These are phyloP conservation scores for Sutorius eximius DNA, from an alignment of 1,284 basidiomycete species.

Conservation along the genomic window DNA sequence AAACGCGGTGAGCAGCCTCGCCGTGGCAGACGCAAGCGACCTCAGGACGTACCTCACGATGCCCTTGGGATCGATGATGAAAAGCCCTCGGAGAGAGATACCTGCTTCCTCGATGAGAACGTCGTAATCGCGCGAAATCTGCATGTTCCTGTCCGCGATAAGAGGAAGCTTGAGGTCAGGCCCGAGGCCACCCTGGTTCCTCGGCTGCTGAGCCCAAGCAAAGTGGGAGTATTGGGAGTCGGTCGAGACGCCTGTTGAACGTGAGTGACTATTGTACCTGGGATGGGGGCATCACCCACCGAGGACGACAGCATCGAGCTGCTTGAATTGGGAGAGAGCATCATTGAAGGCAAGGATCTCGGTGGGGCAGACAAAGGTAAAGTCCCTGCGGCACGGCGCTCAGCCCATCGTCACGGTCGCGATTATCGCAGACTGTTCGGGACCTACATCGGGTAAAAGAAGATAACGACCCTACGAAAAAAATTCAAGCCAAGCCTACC, in stretches of 20 bases:
- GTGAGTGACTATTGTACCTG: background rate
- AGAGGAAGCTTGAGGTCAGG: slow-evolving; percentile 82
- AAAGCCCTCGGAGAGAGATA: slow-evolving; percentile 81
- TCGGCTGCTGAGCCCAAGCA: slow-evolving; percentile 79
- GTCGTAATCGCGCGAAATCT: slow-evolving; percentile 75
- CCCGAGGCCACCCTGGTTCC: slow-evolving; percentile 84
- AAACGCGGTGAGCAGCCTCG: background rate
- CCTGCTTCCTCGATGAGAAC: slow-evolving; percentile 86
- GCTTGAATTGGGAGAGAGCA: slow-evolving; percentile 71
- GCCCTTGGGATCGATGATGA: slow-evolving; percentile 89
- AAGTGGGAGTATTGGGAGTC: slow-evolving; percentile 89
- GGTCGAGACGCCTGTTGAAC: slow-evolving; percentile 64
- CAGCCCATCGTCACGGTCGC: background rate
- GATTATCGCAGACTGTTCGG: slow-evolving; percentile 13
- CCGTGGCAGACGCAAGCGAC: background rate
- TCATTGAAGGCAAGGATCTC: slow-evolving; percentile 93
- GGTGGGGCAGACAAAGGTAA: slow-evolving; percentile 89
- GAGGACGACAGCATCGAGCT: slow-evolving; percentile 73
- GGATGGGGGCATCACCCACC: slow-evolving; percentile 42
- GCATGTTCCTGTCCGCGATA: slow-evolving; percentile 69
- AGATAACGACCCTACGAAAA: slow-evolving; percentile 62
- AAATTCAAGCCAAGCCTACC: slow-evolving; percentile 2
- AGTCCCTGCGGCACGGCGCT: slow-evolving; percentile 50
- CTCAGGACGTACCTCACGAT: slow-evolving; percentile 56
- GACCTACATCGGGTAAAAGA: slow-evolving; percentile 80